Percentiles rank a stretch among this genome's conserved stretches.
Evolutionary conservation across 139 green algal genomes (phyloP).

Genomic region (Medakamo hakoo): DNA sequence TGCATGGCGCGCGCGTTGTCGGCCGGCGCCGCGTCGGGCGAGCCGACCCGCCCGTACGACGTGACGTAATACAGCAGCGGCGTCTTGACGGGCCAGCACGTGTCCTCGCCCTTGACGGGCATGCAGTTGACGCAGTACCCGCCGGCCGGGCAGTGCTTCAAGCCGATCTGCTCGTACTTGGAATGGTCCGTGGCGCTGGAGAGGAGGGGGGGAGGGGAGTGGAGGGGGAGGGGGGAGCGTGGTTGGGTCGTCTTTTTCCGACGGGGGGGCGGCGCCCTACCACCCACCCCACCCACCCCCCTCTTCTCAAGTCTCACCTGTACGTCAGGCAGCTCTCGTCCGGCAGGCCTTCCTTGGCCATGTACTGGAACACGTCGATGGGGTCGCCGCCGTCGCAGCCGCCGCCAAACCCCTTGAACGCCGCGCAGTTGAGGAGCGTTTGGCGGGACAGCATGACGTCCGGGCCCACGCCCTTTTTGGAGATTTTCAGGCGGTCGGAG

Average conservation of each 20-base stretch:
- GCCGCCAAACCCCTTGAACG: slow-evolving; percentile 25
- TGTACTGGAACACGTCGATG: slow-evolving; percentile 38
- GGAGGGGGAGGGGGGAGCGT: not conserved
- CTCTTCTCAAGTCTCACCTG: not conserved
- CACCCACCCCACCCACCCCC: not conserved
- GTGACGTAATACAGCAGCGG: slow-evolving; percentile 31
- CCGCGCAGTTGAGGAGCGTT: slow-evolving; percentile 37
- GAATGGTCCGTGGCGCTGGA: slow-evolving; percentile 30
- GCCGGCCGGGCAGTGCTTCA: slow-evolving; percentile 21
- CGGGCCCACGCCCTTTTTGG: slow-evolving; percentile 26
- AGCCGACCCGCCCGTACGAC: slow-evolving; percentile 12
- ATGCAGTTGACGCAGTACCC: slow-evolving; percentile 42
- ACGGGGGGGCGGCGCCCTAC: not conserved
- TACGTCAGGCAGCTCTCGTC: slow-evolving; percentile 32
- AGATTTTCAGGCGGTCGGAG: slow-evolving; percentile 39
- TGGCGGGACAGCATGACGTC: slow-evolving; percentile 39
- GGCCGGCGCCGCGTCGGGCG: too few relatives aligned
- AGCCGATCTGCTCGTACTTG: slow-evolving; percentile 19
- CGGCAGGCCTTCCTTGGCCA: slow-evolving; percentile 33
- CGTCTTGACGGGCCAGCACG: slow-evolving; percentile 32
- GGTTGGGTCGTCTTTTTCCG: too few relatives aligned
- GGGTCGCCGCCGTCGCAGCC: slow-evolving; percentile 39
- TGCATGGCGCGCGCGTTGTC: slow-evolving; percentile 20
- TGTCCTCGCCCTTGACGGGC: slow-evolving; percentile 21
- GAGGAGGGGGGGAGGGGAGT: not conserved